Conservation (phyloP, 768 basidiomycete genomes). For the Brasilioporus rufonigricans region DNA sequence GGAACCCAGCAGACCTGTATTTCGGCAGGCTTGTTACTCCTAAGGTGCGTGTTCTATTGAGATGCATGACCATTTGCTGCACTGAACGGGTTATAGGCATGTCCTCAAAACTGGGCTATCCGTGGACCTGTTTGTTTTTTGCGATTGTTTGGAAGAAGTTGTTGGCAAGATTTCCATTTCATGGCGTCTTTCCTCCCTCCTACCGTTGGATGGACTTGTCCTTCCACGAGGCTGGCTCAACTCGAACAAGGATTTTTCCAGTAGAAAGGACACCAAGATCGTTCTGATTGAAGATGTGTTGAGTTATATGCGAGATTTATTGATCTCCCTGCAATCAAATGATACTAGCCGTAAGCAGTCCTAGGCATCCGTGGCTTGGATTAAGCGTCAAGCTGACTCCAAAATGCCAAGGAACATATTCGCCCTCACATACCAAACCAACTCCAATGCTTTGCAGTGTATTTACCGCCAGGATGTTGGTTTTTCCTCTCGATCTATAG, state of each 20-base stretch:
- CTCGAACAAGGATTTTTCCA: constrained; percentile 12
- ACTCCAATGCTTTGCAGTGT: constrained; percentile 30
- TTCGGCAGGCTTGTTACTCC: constrained; percentile 35
- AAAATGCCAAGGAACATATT: background rate
- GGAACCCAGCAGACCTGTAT: constrained; percentile 27
- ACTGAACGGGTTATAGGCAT: no score
- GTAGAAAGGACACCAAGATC: constrained; percentile 22
- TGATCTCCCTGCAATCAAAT: constrained; percentile 26
- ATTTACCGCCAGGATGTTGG: constrained; percentile 51
- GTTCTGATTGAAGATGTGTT: constrained; percentile 39
- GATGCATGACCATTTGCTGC: constrained; percentile 24
- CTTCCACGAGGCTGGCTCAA: constrained; percentile 53
- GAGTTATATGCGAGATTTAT: constrained; percentile 19
- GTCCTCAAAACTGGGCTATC: constrained; percentile 36
- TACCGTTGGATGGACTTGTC: constrained; percentile 41
- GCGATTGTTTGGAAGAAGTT: constrained; percentile 50
- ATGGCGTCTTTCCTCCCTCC: constrained; percentile 18
- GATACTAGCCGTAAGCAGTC: constrained; percentile 24
- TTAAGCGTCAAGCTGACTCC: background rate
- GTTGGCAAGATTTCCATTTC: no score
- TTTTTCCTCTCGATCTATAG: background rate
- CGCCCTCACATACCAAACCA: constrained; percentile 6
- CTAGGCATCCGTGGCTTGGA: background rate
- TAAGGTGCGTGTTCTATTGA: constrained; percentile 33
- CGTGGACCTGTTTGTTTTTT: constrained; percentile 48